A percentile compares a stretch with the other conserved stretches of the same genome.
Evolutionary conservation across 176 grass and related monocot species (phyloP).

Genomic region (Areca catechu): DNA sequence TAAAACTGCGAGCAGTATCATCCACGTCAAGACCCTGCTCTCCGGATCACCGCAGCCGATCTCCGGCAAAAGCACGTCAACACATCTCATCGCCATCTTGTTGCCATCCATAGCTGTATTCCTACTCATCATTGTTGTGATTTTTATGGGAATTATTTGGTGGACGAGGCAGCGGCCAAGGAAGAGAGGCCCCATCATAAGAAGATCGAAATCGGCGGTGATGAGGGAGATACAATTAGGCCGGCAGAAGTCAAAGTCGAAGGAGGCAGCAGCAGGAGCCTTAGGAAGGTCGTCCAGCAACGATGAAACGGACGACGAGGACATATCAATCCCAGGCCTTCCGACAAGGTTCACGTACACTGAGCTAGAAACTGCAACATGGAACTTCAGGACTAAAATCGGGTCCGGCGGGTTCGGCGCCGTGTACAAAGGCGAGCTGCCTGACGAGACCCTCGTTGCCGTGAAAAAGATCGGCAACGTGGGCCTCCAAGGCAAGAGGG

Average conservation of each 20-base stretch:
- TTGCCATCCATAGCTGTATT: constrained; percentile 39
- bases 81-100: constrained; percentile 31
- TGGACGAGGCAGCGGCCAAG: constrained; percentile 24
- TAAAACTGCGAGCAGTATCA: constrained; percentile 1
- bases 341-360: constrained; percentile 57
- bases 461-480: constrained; percentile 72
- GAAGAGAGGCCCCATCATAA: constrained; percentile 9
- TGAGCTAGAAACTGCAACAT: constrained; percentile 47
- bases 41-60: background rate
- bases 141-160: constrained; percentile 5
- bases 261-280: background rate
- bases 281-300: background rate
- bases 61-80: background rate
- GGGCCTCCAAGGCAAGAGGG: constrained; percentile 57
- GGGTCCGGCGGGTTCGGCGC: constrained; percentile 82
- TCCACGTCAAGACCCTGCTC: constrained; percentile 47
- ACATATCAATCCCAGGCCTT: constrained; percentile 53
- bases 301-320: constrained; percentile 22
- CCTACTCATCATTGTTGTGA: constrained; percentile 25
- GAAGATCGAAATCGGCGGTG: constrained; percentile 8
- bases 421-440: constrained; percentile 77
- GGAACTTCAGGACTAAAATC: constrained; percentile 44
- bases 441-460: constrained; percentile 45
- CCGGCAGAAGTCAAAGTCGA: constrained; percentile 26
- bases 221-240: constrained; percentile 26